Percentiles rank a stretch among this genome's conserved stretches.
These are phyloP conservation scores for Neoarthrinium moseri DNA, from an alignment of 2,329 filamentous ascomycete genomes.

Conservation along the genomic window DNA sequence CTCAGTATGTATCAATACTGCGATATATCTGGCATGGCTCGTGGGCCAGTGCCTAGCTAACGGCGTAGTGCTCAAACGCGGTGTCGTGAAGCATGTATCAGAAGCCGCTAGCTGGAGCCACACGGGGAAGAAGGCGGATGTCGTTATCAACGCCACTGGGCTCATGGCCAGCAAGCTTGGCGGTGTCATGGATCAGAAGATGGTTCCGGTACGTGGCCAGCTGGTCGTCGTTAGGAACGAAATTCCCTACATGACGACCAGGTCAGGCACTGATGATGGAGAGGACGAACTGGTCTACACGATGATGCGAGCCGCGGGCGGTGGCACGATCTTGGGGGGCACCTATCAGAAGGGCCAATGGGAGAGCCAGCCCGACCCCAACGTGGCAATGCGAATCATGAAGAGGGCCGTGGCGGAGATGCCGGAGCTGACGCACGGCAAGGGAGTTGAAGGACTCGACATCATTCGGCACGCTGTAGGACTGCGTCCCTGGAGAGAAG, in stretches of 20 bases:
- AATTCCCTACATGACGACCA: slow-evolving; percentile 65
- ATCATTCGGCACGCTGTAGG: slow-evolving; percentile 82
- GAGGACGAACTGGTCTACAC: slow-evolving; percentile 73
- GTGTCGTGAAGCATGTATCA: slow-evolving; percentile 64
- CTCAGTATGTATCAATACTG: slow-evolving; percentile 88
- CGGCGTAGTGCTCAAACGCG: slow-evolving; percentile 68
- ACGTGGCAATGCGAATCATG: slow-evolving; percentile 82
- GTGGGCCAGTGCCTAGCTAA: slow-evolving; percentile 74
- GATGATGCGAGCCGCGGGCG: slow-evolving; percentile 78
- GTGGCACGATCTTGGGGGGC: slow-evolving; percentile 84
- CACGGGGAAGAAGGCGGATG: slow-evolving; percentile 54
- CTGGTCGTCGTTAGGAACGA: slow-evolving; percentile 81
- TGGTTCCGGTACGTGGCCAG: slow-evolving; percentile 80
- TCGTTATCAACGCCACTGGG: slow-evolving; percentile 85
- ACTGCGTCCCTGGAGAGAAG: slow-evolving; percentile 70
- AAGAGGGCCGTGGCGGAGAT: slow-evolving; percentile 65
- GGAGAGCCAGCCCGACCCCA: slow-evolving; percentile 76
- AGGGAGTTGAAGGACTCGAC: slow-evolving; percentile 70
- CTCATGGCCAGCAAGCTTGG: slow-evolving; percentile 73
- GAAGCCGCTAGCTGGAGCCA: slow-evolving; percentile 66
- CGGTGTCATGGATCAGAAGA: slow-evolving; percentile 72
- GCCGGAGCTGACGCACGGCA: slow-evolving; percentile 62
- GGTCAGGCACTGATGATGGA: slow-evolving; percentile 73
- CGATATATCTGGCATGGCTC: slow-evolving; percentile 85
- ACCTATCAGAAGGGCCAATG: slow-evolving; percentile 78